phyloP scores from a whole-genome alignment of 345 rosid genomes.

The Rhodomyrtus tomentosa region DNA sequence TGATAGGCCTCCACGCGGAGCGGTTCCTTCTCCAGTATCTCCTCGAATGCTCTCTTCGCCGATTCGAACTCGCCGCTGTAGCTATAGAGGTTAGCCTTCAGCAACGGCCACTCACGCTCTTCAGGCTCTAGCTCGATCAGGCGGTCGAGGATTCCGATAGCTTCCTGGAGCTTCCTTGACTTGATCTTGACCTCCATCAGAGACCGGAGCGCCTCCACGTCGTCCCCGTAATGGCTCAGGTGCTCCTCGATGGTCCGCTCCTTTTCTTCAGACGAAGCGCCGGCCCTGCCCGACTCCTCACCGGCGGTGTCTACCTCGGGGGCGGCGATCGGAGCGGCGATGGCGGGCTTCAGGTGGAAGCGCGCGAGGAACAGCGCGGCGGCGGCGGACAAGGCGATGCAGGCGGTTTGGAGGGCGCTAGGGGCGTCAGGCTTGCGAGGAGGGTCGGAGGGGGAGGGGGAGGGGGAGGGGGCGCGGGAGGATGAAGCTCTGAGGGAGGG shows the following conservation, averaged over 20 bases:
- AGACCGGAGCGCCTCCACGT: slow-evolving; percentile 36
- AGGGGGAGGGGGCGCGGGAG: not conserved
- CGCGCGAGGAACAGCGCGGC: slow-evolving; percentile 48
- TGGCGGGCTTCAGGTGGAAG: slow-evolving; percentile 35
- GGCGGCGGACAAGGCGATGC: slow-evolving; percentile 44
- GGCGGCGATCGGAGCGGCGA: slow-evolving; percentile 14
- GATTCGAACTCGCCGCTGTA: slow-evolving; percentile 50
- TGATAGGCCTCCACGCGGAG: slow-evolving; percentile 81
- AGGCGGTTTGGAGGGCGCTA: slow-evolving; percentile 32
- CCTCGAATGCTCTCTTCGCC: slow-evolving; percentile 52
- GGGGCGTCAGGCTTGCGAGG: slow-evolving; percentile 1
- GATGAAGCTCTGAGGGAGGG: slow-evolving; percentile 37
- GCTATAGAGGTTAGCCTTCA: slow-evolving; percentile 51
- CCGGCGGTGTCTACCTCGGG: slow-evolving; percentile 20
- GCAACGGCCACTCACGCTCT: slow-evolving; percentile 65
- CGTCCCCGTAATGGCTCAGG: slow-evolving; percentile 16
- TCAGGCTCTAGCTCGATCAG: slow-evolving; percentile 65
- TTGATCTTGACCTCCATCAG: slow-evolving; percentile 70
- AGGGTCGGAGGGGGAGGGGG: slow-evolving; percentile 14
- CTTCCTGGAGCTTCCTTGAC: slow-evolving; percentile 41
- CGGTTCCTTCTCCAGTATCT: slow-evolving; percentile 53
- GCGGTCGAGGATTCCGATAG: slow-evolving; percentile 44
- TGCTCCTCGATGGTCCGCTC: slow-evolving; percentile 43
- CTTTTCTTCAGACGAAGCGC: slow-evolving; percentile 15
- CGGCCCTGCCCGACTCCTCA: slow-evolving; percentile 3